Evolutionary conservation across 2,329 filamentous ascomycete species (phyloP).

Genomic region (Myriosclerotinia scirpicola): DNA sequence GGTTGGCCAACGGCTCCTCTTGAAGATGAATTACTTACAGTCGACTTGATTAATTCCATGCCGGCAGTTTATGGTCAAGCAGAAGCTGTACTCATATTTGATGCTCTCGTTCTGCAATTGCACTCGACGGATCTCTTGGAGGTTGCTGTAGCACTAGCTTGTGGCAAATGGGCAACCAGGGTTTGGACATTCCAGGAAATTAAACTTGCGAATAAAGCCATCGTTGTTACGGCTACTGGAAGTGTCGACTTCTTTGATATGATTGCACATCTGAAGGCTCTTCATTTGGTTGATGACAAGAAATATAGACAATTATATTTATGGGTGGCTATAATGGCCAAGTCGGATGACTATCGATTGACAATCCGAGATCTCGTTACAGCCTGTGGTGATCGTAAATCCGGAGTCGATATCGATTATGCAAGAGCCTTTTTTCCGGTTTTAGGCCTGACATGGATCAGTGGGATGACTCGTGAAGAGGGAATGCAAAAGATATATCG

Average conservation of each 20-base stretch:
- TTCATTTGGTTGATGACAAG: not conserved
- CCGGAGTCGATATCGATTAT: constrained; percentile 28
- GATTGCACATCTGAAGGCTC: not conserved
- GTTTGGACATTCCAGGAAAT: constrained; percentile 33
- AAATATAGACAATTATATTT: not conserved
- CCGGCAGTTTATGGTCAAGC: constrained; percentile 26
- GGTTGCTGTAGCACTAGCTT: constrained; percentile 26
- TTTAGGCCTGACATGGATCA: constrained; percentile 26
- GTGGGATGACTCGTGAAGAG: constrained; percentile 27
- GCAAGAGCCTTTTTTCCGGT: constrained; percentile 30
- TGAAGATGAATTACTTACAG: constrained; percentile 26
- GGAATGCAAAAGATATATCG: constrained; percentile 23
- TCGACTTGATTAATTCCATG: constrained; percentile 29
- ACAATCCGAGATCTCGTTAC: constrained; percentile 24
- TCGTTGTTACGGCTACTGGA: constrained; percentile 15
- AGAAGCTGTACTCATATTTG: constrained; percentile 28
- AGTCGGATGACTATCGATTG: constrained; percentile 16
- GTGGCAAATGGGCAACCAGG: constrained; percentile 28
- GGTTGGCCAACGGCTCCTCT: constrained; percentile 17
- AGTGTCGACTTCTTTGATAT: constrained; percentile 6
- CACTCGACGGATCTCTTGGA: constrained; percentile 23
- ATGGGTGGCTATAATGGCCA: not conserved
- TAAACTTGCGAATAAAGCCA: constrained; percentile 26
- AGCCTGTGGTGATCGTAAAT: constrained; percentile 21
- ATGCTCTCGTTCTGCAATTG: constrained; percentile 28